These are phyloP conservation scores for Leptographium flavum DNA, from an alignment of 2,329 filamentous ascomycete genomes.

Conservation along the genomic window DNA sequence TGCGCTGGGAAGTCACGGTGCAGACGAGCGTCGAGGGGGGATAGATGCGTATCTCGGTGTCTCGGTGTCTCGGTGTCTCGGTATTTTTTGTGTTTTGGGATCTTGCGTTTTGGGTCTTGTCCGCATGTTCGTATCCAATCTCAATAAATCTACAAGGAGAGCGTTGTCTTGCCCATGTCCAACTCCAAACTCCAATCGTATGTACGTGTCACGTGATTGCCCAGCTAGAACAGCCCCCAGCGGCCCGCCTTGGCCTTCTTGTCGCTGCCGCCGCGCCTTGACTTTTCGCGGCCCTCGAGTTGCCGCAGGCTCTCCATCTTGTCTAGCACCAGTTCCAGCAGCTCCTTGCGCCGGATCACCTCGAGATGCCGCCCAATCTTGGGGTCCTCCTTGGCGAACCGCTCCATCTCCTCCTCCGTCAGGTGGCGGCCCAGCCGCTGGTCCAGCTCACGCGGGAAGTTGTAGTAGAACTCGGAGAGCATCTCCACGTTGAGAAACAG, in stretches of 20 bases:
- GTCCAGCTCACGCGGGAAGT: slow-evolving; percentile 89
- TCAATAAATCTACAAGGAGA: too few species aligned
- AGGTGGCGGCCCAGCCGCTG: slow-evolving; percentile 70
- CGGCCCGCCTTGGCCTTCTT: slow-evolving; percentile 7
- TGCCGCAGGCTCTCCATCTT: slow-evolving; percentile 90
- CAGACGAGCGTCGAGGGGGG: slow-evolving; percentile 44
- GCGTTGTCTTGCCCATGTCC: too few species aligned
- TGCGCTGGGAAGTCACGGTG: slow-evolving; percentile 87
- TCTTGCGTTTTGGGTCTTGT: too few species aligned
- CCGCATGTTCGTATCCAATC: too few species aligned
- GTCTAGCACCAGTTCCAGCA: slow-evolving; percentile 80
- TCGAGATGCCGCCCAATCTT: slow-evolving; percentile 83
- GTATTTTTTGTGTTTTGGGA: not conserved
- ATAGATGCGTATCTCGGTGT: too few species aligned
- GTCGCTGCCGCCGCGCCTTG: slow-evolving; percentile 14
- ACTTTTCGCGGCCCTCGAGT: slow-evolving; percentile 61
- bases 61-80: not conserved
- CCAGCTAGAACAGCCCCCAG: slow-evolving; percentile 8
- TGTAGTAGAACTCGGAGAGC: slow-evolving; percentile 93
- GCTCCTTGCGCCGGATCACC: slow-evolving; percentile 79
- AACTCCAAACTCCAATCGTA: too few species aligned
- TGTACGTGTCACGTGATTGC: too few species aligned
- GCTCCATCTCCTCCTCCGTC: slow-evolving; percentile 66
- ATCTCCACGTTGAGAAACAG: slow-evolving; percentile 96
- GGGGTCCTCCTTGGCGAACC: slow-evolving; percentile 84